Conservation (phyloP, 352 stramenopile genomes). For the Blastocystis sp. region DNA sequence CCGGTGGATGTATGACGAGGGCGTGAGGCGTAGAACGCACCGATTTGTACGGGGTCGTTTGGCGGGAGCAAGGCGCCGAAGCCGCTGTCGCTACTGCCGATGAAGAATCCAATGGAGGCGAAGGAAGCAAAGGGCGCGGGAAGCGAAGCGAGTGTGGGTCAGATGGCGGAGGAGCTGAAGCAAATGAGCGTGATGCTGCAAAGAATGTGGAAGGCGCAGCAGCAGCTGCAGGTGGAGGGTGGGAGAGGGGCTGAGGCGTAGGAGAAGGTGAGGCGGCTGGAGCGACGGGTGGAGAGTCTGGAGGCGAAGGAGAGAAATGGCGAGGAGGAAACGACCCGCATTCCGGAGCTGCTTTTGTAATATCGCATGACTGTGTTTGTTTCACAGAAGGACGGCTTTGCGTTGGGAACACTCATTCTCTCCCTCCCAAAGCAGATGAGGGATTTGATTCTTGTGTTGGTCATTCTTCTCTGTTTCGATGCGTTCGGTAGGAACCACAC, state of each 20-base stretch:
- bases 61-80: background rate
- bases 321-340: background rate
- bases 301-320: background rate
- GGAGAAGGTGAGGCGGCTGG: background rate
- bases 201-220: background rate
- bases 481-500: background rate
- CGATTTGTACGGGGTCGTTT: background rate
- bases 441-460: background rate
- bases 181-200: constrained; percentile 2
- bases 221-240: constrained; percentile 2
- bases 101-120: background rate
- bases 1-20: background rate
- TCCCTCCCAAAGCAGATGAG: background rate
- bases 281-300: background rate
- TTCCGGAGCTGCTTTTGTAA: background rate
- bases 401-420: background rate
- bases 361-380: background rate
- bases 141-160: background rate
- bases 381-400: background rate
- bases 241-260: background rate
- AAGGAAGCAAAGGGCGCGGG: too few relatives aligned
- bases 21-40: background rate
- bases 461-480: background rate
- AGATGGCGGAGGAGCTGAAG: constrained; percentile 19
- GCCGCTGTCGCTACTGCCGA: too few relatives aligned